These are phyloP conservation scores for Brassica cretica DNA, from an alignment of 345 rosid genomes.

Conservation along the genomic window DNA sequence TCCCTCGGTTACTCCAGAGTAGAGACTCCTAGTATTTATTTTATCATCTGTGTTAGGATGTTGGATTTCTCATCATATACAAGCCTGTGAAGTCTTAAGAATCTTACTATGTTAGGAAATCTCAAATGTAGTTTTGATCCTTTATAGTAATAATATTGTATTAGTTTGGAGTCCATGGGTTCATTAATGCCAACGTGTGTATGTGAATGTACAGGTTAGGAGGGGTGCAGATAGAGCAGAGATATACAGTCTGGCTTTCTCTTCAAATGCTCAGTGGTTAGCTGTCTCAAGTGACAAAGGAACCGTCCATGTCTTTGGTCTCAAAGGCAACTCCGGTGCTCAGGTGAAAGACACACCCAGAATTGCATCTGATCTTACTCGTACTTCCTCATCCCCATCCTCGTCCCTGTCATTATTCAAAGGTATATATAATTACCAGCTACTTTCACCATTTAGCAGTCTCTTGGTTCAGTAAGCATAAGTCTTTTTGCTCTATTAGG, in stretches of 20 bases:
- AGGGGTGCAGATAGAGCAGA: conserved; percentile 5
- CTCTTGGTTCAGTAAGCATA: neutral
- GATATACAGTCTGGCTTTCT: neutral
- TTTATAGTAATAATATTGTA: neutral
- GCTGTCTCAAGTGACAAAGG: neutral
- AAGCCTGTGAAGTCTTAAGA: neutral
- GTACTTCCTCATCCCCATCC: neutral
- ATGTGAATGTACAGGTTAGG: neutral
- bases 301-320: neutral
- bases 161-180: neutral
- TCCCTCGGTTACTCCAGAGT: neutral
- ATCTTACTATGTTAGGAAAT: neutral
- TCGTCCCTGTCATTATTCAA: neutral
- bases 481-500: neutral
- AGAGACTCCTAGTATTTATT: neutral
- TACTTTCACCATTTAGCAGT: neutral
- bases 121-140: neutral
- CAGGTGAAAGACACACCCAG: neutral
- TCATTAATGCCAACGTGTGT: neutral
- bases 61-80: neutral
- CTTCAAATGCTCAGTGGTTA: neutral
- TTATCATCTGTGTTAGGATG: neutral
- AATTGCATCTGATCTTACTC: neutral
- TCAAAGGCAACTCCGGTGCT: neutral
- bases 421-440: neutral